Conservation (phyloP, 805 yeast genomes). For the Candida montana region DNA sequence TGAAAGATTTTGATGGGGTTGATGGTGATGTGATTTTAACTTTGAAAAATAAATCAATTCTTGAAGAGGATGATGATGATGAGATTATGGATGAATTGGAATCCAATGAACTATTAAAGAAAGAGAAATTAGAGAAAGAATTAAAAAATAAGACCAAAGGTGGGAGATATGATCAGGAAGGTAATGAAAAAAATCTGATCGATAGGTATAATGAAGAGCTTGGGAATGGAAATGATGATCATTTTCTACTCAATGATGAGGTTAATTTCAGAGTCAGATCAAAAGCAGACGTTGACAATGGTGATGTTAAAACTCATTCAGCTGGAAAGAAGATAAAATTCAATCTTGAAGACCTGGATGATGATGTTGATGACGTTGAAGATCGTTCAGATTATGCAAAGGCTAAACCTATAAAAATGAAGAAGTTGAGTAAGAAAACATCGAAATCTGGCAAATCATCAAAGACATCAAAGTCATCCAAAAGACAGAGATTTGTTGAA, state of each 20-base stretch:
- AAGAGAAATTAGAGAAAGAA: slow-evolving; percentile 15
- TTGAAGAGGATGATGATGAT: slow-evolving; percentile 22
- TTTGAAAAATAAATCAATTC: slow-evolving; percentile 18
- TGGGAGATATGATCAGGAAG: slow-evolving; percentile 11
- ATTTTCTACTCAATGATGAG: slow-evolving; percentile 14
- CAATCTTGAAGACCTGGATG: slow-evolving; percentile 11
- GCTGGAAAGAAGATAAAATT: slow-evolving; percentile 8
- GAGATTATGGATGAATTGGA: slow-evolving; percentile 22
- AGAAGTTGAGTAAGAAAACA: slow-evolving; percentile 23
- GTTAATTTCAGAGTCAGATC: neutral
- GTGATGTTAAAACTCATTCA: neutral
- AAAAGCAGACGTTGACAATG: neutral
- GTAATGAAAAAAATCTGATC: slow-evolving; percentile 12
- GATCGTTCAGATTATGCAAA: slow-evolving; percentile 18
- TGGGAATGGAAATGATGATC: slow-evolving; percentile 8
- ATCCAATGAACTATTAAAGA: slow-evolving; percentile 14
- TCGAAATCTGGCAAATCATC: neutral
- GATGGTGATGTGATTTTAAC: slow-evolving; percentile 18
- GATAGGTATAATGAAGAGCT: slow-evolving; percentile 16
- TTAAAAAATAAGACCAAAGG: slow-evolving; percentile 11
- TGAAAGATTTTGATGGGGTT: slow-evolving; percentile 10
- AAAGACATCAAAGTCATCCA: neutral
- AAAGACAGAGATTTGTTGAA: slow-evolving; percentile 10
- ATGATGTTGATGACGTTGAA: slow-evolving; percentile 13
- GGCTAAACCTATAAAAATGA: slow-evolving; percentile 27